Evolutionary conservation across 73 alveolate species (phyloP), one percentile per base, ranked within the genome.

Genomic region (Paramecium sonneborni): DNA sequence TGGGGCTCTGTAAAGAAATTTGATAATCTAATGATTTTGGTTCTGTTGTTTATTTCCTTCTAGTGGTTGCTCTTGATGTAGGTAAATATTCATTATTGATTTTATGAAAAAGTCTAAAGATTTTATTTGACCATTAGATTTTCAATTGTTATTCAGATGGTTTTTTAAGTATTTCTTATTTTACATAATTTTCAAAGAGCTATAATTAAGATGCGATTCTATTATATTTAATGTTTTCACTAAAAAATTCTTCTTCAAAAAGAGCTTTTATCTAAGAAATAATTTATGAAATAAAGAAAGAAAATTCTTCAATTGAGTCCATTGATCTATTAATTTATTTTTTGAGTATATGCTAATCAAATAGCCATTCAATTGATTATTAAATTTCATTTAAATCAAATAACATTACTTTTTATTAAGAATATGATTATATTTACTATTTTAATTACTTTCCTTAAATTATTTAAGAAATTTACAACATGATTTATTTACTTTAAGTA

Each of bases 41-140:
- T 32, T 62, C 84, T 26, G 84, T 62, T 30, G 44, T 62, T 62
- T 62, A 62, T 62, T 62, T 62, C 18, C 84, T 62, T 62, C 84
- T 62, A 11, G 84, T 62, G 0, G 48, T 62, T 32, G 48, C 20
- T 62, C 84, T 62, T 62, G 84, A 62, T 3, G 48, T 62, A 7
- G 84, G 84, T 62, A 62, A 32, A 62, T 62, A 62, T 62, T 62
- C 84, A 62, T 62, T 62, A 26, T 62, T 62, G 84, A 62, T 26
- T 62, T 62, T 62, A 32, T 62, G 84, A 12, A 62, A 62, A 10
- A 62, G 44, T 26, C 84, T 62, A 62, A 62, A 62, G 1, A 62
- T 62, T 62, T 62, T 62, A 26, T 62, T 62, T 2, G 84, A 30
- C 84, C 84, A 62, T 62, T 30, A 12, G 7, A 62, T 62, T 32